phyloP scores from a whole-genome alignment of 208 protist genomes.

The Leishmania mexicana region DNA sequence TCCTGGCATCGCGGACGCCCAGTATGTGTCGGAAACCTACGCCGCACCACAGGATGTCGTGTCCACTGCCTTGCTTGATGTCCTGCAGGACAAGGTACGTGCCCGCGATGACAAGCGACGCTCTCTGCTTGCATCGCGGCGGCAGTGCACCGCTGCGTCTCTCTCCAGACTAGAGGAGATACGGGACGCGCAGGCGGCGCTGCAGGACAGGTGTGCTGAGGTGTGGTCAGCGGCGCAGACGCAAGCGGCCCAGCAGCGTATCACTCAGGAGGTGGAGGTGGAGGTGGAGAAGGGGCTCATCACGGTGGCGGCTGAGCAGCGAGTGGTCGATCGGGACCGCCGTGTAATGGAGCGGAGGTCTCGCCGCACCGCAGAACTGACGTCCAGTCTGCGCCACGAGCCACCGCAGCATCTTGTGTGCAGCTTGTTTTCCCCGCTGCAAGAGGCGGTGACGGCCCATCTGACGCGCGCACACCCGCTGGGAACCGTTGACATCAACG shows the following conservation, averaged over 20 bases:
- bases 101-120: slow-evolving; percentile 25
- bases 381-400: slow-evolving; percentile 9
- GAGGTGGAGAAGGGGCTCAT: slow-evolving; percentile 17
- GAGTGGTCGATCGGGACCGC: slow-evolving; percentile 21
- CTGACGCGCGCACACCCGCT: neutral
- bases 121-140: slow-evolving; percentile 18
- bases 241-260: slow-evolving; percentile 12
- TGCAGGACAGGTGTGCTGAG: slow-evolving; percentile 13
- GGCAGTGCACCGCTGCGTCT: slow-evolving; percentile 33
- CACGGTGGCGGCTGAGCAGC: slow-evolving; percentile 14
- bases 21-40: slow-evolving; percentile 32
- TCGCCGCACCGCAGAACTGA: slow-evolving; percentile 12
- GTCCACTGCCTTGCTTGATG: slow-evolving; percentile 39
- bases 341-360: slow-evolving; percentile 16
- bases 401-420: slow-evolving; percentile 14
- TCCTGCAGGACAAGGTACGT: slow-evolving; percentile 33
- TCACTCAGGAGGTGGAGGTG: slow-evolving; percentile 14
- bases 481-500: slow-evolving; percentile 4
- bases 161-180: slow-evolving; percentile 29
- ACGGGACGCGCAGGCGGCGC: slow-evolving; percentile 16
- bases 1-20: slow-evolving; percentile 6
- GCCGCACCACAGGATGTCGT: slow-evolving; percentile 37
- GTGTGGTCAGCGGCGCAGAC: slow-evolving; percentile 18
- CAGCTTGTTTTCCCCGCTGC: neutral
- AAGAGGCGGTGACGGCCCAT: slow-evolving; percentile 1